Conservation (phyloP, 257 asterid species). For the Nicotiana attenuata region DNA sequence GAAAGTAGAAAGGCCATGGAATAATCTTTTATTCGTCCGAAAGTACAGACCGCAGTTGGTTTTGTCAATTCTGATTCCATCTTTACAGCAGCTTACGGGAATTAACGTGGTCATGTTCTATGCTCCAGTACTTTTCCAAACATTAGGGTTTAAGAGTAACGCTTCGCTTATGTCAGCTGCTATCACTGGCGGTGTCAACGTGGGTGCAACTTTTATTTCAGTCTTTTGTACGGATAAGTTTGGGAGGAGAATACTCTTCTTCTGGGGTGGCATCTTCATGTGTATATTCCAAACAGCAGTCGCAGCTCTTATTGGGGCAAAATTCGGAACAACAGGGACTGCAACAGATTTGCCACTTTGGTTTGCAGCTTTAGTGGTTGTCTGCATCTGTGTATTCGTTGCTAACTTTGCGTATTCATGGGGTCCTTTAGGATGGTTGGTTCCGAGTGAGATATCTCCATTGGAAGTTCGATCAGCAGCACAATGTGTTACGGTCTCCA, state of each 20-base stretch:
- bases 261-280: conserved; percentile 27
- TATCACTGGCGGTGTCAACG: no score
- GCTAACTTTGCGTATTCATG: conserved; percentile 34
- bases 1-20: no score
- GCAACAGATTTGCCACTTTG: background rate
- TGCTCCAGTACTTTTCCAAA: no score
- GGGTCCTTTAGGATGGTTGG: conserved; percentile 35
- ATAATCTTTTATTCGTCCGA: no score
- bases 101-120: no score
- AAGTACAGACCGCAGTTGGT: no score
- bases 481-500: background rate
- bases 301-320: conserved; percentile 14
- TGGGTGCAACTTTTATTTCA: conserved; percentile 7
- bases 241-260: conserved; percentile 13
- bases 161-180: no score
- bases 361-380: conserved; percentile 10
- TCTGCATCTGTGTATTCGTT: conserved; percentile 19
- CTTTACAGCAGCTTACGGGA: no score
- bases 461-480: conserved; percentile 19
- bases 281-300: conserved; percentile 16
- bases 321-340: conserved; percentile 17
- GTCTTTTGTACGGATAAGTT: background rate
- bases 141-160: no score
- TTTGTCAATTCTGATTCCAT: no score
- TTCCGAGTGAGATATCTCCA: conserved; percentile 28